These are phyloP conservation scores for Dioscorea cayenensis DNA, from an alignment of 116 monocot species.

Conservation along the genomic window DNA sequence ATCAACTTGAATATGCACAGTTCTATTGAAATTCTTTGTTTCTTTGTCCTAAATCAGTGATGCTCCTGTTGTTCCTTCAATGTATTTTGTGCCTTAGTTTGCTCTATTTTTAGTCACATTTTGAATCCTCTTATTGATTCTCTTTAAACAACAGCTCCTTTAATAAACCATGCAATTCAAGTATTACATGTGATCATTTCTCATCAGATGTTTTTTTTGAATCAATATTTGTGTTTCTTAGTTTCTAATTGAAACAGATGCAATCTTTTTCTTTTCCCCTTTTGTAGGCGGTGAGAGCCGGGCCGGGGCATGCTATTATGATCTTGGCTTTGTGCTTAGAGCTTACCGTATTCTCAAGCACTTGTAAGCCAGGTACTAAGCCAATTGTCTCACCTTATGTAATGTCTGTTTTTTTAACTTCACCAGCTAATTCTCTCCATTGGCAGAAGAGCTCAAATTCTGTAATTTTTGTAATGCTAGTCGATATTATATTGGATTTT, in stretches of 20 bases:
- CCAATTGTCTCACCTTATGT: background rate
- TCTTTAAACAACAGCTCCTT: no score
- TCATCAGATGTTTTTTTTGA: background rate
- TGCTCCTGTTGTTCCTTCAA: no score
- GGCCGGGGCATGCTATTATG: background rate
- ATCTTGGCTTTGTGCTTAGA: background rate
- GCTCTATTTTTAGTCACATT: no score
- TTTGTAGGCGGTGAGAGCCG: background rate
- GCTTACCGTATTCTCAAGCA: no score
- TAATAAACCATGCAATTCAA: no score
- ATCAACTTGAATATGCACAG: no score
- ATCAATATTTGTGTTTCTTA: background rate
- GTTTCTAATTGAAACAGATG: background rate
- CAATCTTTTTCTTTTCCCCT: background rate
- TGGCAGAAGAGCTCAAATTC: background rate
- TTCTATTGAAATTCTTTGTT: no score
- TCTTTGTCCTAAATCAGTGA: no score
- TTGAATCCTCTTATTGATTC: no score
- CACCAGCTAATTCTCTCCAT: background rate
- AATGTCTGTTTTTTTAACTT: background rate
- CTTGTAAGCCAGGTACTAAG: background rate
- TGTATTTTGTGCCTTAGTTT: no score
- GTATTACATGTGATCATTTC: no score
- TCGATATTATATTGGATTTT: background rate
- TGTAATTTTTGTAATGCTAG: slow-evolving; percentile 5